phyloP scores from a whole-genome alignment of 345 rosid genomes.

The Zanthoxylum bungeanum region DNA sequence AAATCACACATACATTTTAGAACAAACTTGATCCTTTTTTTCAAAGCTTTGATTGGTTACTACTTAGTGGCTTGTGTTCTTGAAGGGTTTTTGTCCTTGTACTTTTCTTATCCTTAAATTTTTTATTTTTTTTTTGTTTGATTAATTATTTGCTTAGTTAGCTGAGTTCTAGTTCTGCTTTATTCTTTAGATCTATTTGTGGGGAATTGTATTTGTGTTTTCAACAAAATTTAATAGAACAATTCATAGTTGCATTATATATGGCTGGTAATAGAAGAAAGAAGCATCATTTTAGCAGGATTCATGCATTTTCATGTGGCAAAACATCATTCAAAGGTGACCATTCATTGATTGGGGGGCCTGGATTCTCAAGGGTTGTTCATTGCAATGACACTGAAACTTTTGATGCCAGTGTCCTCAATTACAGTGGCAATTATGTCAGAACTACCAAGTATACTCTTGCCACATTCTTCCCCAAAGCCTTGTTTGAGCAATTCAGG shows the following conservation, averaged over 20 bases:
- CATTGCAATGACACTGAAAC: constrained; percentile 75
- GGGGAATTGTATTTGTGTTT: not conserved
- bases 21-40: not conserved
- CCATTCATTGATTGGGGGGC: constrained; percentile 84
- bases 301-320: constrained; percentile 67
- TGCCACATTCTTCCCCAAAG: constrained; percentile 76
- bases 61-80: not conserved
- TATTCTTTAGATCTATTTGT: not conserved
- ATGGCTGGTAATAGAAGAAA: constrained; percentile 62
- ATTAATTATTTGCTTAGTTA: not conserved
- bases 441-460: constrained; percentile 80
- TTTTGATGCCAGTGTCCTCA: constrained; percentile 44
- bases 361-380: constrained; percentile 85
- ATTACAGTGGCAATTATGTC: constrained; percentile 62
- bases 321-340: constrained; percentile 61
- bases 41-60: not conserved
- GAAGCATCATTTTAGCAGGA: constrained; percentile 57
- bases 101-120: not conserved
- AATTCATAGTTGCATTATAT: constrained; percentile 3
- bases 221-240: not conserved
- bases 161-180: not conserved
- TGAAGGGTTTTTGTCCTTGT: not conserved
- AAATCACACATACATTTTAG: not conserved
- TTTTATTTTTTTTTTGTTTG: not conserved
- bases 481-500: constrained; percentile 92